Evolutionary conservation across 2,329 filamentous ascomycete species (phyloP), one percentile per base, ranked within the genome.

Genomic region (Diaporthe sp.): DNA sequence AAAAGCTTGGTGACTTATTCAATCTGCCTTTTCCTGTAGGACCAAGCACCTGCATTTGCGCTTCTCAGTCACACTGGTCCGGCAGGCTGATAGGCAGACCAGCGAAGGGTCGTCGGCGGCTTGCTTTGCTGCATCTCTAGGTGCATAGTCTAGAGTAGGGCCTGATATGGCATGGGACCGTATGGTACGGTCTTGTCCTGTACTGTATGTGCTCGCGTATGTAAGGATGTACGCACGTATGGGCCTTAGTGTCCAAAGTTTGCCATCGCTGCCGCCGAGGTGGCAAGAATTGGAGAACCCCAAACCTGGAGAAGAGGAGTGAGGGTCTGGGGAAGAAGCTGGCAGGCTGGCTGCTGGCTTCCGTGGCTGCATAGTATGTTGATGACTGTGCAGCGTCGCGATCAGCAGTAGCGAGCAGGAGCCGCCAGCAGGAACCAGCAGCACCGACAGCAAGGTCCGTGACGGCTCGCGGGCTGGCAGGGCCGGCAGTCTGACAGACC

Each of bases 271-370:
- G 71, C 22, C 58, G 25, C 58, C 58, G 71, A 73, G 58, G 71
- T 55, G 65, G 65, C 65, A 70, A 70, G 51, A 39, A 9, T 55
- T 39, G 65, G 34, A 70, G 34, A 53, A n/a, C 47, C 34, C 17
- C 42, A 73, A 73, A 73, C 58, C 71, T 73, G 71, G 71, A 73
- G 71, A 73, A 73, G 58, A 47, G 71, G 58, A 57, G 58, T 34
- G 71, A 61, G 71, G 61, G 37, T 67, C 71, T 63, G 71, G 71
- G 58, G 71, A 73, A 73, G 68, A 49, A 72, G 10, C 57, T 53
- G 71, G 25, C 57, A 31, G 28, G 42, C 20, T 31, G 15, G 39
- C n/a, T 22, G 42, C 20, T 31, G 15, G 42, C n/a, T 34, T 31
- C 61, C 61, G 44, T n/a, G 31, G 44, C 63, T 17, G 65, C 65